Conservation (phyloP, 768 basidiomycete species). For the Suillus lakei region DNA sequence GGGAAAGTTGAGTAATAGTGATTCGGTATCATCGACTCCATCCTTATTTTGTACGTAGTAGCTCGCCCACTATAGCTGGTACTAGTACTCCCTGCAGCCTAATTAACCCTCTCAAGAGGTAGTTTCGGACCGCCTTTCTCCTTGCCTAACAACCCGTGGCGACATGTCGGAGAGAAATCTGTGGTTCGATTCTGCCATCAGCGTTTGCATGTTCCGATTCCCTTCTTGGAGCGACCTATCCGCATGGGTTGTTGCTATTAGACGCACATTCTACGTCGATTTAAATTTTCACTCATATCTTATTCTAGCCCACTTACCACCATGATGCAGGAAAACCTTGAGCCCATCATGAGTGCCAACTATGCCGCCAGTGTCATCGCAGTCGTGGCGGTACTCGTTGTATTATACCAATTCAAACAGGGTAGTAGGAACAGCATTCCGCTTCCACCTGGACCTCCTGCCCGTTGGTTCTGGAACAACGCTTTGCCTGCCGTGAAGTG, state of each 20-base stretch:
- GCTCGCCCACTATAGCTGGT: background rate
- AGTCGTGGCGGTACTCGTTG: conserved; percentile 29
- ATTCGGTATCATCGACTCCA: no score
- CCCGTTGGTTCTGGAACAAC: background rate
- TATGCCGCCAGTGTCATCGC: conserved; percentile 49
- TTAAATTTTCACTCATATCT: conserved; percentile 38
- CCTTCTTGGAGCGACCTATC: background rate
- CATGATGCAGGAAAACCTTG: conserved; percentile 17
- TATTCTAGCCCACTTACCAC: conserved; percentile 37
- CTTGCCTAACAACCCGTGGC: no score
- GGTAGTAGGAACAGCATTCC: background rate
- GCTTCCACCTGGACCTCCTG: background rate
- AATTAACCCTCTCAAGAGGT: background rate
- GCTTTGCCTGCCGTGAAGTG: background rate
- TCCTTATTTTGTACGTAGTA: conserved; percentile 25
- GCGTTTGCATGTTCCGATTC: no score
- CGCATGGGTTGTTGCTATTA: conserved; percentile 23
- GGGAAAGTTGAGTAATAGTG: no score
- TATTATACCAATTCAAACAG: no score
- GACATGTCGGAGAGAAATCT: no score
- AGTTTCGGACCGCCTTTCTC: background rate
- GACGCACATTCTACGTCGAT: background rate
- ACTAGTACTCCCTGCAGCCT: no score
- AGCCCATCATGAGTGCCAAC: conserved; percentile 39
- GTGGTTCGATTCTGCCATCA: background rate